These are phyloP conservation scores for Porphyra umbilicalis DNA, from an alignment of 31 red algal species.

Conservation along the genomic window DNA sequence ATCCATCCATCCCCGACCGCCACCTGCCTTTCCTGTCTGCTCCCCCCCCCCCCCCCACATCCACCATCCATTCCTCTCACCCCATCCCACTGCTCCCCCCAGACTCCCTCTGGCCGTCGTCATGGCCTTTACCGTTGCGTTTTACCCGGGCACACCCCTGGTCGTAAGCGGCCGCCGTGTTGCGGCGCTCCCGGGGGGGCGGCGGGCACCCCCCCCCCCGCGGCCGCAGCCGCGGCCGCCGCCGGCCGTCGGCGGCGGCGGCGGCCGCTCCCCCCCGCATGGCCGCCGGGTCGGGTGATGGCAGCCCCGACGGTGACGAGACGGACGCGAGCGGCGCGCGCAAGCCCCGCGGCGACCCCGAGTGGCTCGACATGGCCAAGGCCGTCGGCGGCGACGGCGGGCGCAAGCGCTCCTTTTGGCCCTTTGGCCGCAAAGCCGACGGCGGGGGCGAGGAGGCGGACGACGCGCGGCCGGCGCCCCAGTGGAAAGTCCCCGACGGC, in stretches of 20 bases:
- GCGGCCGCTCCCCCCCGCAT: too few relatives aligned
- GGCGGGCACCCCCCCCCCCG: background rate
- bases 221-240: background rate
- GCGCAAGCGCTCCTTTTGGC: background rate
- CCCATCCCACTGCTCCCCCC: background rate
- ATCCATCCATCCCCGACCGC: background rate
- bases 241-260: background rate
- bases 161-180: background rate
- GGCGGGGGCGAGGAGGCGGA: background rate
- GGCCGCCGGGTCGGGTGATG: background rate
- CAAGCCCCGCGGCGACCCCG: conserved; percentile 20
- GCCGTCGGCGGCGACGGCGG: conserved; percentile 10
- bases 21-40: background rate
- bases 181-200: background rate
- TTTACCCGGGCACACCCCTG: background rate
- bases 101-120: background rate
- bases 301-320: background rate
- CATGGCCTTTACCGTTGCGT: background rate
- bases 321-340: background rate
- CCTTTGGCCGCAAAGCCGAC: background rate
- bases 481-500: conserved; percentile 54
- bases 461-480: conserved; percentile 15
- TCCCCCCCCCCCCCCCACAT: background rate
- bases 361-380: conserved; percentile 53
- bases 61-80: background rate